These are phyloP conservation scores for Cubamyces lactineus DNA, from an alignment of 768 basidiomycete genomes.

Conservation along the genomic window DNA sequence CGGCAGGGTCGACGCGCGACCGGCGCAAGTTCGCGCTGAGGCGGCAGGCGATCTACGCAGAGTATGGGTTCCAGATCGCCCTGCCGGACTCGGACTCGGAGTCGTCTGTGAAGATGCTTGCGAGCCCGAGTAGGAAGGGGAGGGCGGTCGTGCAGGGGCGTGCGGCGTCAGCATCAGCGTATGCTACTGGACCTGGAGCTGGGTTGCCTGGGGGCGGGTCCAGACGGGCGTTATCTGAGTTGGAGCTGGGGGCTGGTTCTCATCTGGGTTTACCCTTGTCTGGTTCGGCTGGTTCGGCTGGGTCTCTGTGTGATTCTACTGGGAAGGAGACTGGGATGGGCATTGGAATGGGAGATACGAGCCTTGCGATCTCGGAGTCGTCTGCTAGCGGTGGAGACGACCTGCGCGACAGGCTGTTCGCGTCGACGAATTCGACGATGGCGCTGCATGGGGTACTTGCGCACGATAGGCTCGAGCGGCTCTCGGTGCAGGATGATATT, in stretches of 20 bases:
- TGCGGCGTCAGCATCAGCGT: slow-evolving; percentile 7
- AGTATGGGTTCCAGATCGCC: slow-evolving; percentile 19
- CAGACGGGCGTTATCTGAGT: not conserved
- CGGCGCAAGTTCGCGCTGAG: slow-evolving; percentile 19
- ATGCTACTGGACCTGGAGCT: too few relatives aligned
- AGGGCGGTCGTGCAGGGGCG: not conserved
- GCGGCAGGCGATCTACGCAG: slow-evolving; percentile 21
- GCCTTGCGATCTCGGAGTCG: not conserved
- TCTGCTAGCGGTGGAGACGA: not conserved
- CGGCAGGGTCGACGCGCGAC: not conserved
- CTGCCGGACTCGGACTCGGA: slow-evolving; percentile 22
- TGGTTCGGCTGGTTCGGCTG: not conserved
- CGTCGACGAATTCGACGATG: not conserved
- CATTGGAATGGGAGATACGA: too few relatives aligned
- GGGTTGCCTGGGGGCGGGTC: too few relatives aligned
- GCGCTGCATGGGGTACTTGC: not conserved
- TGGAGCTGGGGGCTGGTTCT: not conserved
- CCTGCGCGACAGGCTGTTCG: not conserved
- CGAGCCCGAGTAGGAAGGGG: slow-evolving; percentile 3
- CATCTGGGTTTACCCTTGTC: slow-evolving; percentile 4
- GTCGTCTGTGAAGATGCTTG: slow-evolving; percentile 5
- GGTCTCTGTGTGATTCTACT: not conserved
- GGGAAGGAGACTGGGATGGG: too few relatives aligned
- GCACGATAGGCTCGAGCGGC: slow-evolving; percentile 10
- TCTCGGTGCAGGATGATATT: slow-evolving; percentile 16